phyloP scores from a whole-genome alignment of 2,329 filamentous ascomycete genomes.

The Microdochium trichocladiopsis region DNA sequence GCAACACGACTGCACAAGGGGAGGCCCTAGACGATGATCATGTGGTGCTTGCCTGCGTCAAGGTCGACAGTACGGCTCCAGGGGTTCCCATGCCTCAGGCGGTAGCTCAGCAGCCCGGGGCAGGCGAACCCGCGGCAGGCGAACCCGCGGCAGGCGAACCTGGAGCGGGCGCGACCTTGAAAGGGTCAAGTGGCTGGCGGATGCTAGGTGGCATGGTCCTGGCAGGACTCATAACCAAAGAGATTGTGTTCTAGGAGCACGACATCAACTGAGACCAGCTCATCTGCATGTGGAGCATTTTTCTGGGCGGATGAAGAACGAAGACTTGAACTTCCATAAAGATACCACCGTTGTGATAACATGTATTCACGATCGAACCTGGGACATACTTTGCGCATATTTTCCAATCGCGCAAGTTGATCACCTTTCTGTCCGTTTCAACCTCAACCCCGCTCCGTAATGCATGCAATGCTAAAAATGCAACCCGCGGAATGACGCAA shows the following conservation, averaged over 20 bases:
- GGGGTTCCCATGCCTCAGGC: neutral
- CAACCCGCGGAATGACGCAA: too few species aligned
- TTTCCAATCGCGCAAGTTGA: too few species aligned
- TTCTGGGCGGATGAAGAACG: too few species aligned
- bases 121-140: neutral
- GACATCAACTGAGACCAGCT: too few species aligned
- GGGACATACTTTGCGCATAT: too few species aligned
- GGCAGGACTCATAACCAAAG: neutral
- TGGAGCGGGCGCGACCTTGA: neutral
- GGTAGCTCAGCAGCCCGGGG: neutral
- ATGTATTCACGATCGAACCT: too few species aligned
- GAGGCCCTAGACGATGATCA: neutral
- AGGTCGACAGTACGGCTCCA: neutral
- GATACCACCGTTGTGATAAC: too few species aligned
- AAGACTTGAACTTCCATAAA: too few species aligned
- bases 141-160: neutral
- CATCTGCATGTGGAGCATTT: too few species aligned
- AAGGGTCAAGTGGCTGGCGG: neutral
- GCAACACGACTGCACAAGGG: neutral
- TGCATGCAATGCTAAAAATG: too few species aligned
- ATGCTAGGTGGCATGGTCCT: neutral
- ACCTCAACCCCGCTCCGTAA: too few species aligned
- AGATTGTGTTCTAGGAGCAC: neutral
- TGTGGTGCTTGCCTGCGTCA: neutral
- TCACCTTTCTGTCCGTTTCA: too few species aligned